These are phyloP conservation scores for Citrus hindsii DNA, from an alignment of 345 rosid genomes.

Conservation along the genomic window DNA sequence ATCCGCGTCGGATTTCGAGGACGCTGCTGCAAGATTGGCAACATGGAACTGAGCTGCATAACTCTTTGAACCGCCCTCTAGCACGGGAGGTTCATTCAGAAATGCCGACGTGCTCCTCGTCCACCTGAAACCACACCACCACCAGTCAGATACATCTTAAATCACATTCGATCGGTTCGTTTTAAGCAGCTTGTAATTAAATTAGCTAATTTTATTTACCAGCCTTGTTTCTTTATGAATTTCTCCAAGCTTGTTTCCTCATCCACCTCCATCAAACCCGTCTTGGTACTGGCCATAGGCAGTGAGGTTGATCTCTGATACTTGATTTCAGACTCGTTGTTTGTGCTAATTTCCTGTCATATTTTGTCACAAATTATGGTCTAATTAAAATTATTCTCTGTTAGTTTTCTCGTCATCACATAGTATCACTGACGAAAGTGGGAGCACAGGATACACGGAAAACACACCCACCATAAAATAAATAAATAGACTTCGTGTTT, in stretches of 20 bases:
- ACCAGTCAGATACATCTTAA: too few relatives aligned
- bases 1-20: constrained; percentile 12
- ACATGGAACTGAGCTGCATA: constrained; percentile 60
- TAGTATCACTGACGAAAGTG: too few relatives aligned
- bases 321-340: neutral
- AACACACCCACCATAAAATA: too few relatives aligned
- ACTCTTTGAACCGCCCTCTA: constrained; percentile 40
- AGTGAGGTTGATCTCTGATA: constrained; percentile 33
- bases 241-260: constrained; percentile 29
- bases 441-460: too few relatives aligned
- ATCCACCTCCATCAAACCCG: constrained; percentile 18
- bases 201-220: constrained; percentile 29
- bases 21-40: constrained; percentile 28
- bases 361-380: neutral
- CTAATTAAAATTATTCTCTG: too few relatives aligned
- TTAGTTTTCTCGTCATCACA: too few relatives aligned
- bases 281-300: constrained; percentile 19
- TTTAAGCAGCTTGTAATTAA: neutral
- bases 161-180: too few relatives aligned
- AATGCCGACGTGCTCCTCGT: constrained; percentile 75
- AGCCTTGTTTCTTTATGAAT: constrained; percentile 38
- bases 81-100: constrained; percentile 72
- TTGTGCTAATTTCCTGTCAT: constrained; percentile 6
- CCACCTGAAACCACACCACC: constrained; percentile 55
- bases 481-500: neutral